Conservation (phyloP, 306 rosid species). For the Dryas alaskensis region DNA sequence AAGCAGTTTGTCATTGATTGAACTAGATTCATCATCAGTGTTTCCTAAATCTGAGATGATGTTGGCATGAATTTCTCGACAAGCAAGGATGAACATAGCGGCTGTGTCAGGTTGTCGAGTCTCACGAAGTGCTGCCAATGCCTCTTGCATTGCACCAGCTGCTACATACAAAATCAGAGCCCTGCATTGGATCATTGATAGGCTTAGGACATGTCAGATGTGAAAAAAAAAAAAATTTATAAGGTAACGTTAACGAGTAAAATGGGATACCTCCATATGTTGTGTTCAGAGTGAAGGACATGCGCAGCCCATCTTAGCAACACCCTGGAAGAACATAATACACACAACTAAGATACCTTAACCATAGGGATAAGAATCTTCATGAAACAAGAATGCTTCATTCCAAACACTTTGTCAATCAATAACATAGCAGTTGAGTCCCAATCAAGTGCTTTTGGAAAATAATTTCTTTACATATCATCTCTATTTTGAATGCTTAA, state of each 20-base stretch:
- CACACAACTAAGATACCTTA: background rate
- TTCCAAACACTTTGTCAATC: background rate
- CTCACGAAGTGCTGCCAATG: conserved; percentile 88
- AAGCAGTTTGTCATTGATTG: conserved; percentile 39
- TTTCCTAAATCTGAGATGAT: conserved; percentile 45
- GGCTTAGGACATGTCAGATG: conserved; percentile 29
- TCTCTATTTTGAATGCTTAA: too few species aligned
- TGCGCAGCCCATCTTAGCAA: conserved; percentile 93
- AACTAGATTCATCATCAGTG: conserved; percentile 50
- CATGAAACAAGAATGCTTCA: background rate
- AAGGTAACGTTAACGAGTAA: conserved; percentile 13
- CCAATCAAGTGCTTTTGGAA: background rate
- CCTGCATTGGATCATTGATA: conserved; percentile 48
- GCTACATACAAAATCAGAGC: conserved; percentile 88
- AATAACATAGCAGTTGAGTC: background rate
- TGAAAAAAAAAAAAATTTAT: conserved; percentile 2
- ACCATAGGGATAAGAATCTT: background rate
- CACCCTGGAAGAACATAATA: conserved; percentile 56
- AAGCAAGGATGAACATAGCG: conserved; percentile 89
- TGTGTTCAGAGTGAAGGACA: conserved; percentile 65
- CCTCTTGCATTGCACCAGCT: conserved; percentile 94
- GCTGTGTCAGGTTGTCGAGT: conserved; percentile 92
- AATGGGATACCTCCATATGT: conserved; percentile 83
- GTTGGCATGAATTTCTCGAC: conserved; percentile 80
- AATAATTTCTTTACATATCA: too few species aligned